Evolutionary conservation across 1,284 basidiomycete genomes (phyloP), one percentile per base, ranked within the genome.

Genomic region (Leccinum solheimii): DNA sequence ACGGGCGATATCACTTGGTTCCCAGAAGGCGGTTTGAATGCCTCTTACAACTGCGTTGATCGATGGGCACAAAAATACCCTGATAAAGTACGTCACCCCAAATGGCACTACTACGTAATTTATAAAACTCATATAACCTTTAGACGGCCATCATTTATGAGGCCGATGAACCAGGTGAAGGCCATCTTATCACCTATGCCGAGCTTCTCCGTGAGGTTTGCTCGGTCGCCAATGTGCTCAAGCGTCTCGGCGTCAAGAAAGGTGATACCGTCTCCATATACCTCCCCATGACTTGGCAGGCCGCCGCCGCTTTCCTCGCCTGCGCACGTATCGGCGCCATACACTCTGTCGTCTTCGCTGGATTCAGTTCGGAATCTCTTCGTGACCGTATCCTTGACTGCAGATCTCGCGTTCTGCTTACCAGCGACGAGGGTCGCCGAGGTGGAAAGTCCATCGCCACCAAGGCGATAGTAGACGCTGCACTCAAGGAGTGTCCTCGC

Each of bases 301-400:
- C 97, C 19, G 94, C 91, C 57, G 95, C 94, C 40, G 91, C 96
- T 34, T 95, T 99, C 86, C 89, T 99, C 58, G 97, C 97, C 21
- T 98, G 96, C 77, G 96, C 97, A 6, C 91, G 97, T 69, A 94
- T 99, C 71, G 97, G 97, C 58, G 97, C 97, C 27, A 83, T 99
- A 59, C 97, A 99, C 81, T 97, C 95, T n/a, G 97, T 98, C 72
- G 90, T 99, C 66, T 99, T 99, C 72, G 97, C 97, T 56, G 97
- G 97, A 14, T 99, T 99, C 83, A 95, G 91, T 9, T 89, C 96
- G n/a, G 97, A 98, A 78, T 93, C 93, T 10, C 88, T 99, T 60
- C 87, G 97, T 57, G 97, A 98, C 78, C 90, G 97, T 63, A 86
- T 96, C 48, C 85, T 88, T 62, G 97, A 99, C 78, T 97, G 96